Evolutionary conservation across 306 rosid species (phyloP), one percentile per base, ranked within the genome.

Genomic region (Dalbergia cultrata): DNA sequence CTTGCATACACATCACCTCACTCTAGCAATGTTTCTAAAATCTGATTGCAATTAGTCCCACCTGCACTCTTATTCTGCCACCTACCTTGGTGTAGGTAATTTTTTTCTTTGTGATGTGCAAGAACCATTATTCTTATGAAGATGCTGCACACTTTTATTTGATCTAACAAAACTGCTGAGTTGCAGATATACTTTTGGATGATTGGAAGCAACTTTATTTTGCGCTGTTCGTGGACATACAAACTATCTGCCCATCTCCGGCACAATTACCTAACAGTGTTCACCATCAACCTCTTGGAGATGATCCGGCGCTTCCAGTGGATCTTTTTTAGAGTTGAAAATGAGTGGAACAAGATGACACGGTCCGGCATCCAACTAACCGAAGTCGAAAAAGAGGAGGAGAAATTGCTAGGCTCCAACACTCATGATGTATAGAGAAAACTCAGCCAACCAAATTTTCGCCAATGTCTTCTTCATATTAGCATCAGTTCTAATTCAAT

Each of bases 181-280:
- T 79, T 83, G 81, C 97, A 95, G 98, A 79, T 95, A 61, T 95
- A 90, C 83, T 84, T 88, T 81, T 95, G 98, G 98, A 97, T 80
- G 70, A 85, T 95, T 18, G 91, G 90, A 67, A 95, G 97, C 89
- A 95, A 95, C 92, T 88, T 93, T 77, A 39, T 95, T 58, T 73
- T 95, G 76, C 96, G 98, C 18, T 89, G 99, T 78, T 85, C 99
- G 0, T 93, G 99, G 99, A 95, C 99, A 8, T 95, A 93, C 78
- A 95, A 95, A 86, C 78, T 95, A 61, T 95, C 99, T 37, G 94
- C 99, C 19, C 98, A 95, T 92, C 90, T 95, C 45, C 98, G 99
- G 31, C 97, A 95, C 83, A 95, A 95, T 84, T 95, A 95, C 83
- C 88, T 93, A 31, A 95, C 99, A 0, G 93, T 95, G 53, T 95